Conservation (phyloP, 1,284 basidiomycete genomes). For the Irpex rosettiformis region DNA sequence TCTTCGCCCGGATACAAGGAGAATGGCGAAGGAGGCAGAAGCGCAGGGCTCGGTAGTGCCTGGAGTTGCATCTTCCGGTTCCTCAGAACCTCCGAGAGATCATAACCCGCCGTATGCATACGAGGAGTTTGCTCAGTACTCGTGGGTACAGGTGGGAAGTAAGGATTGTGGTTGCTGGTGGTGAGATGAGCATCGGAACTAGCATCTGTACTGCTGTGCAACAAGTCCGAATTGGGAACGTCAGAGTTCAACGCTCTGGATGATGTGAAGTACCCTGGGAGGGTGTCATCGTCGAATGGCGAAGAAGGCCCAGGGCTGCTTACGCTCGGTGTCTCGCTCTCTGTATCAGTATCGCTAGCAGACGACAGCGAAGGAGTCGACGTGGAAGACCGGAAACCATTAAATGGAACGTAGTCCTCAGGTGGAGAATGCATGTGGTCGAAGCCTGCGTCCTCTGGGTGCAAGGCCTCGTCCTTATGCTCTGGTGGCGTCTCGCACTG, state of each 20-base stretch:
- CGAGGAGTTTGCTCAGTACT: conserved; percentile 13
- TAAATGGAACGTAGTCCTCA: conserved; percentile 2
- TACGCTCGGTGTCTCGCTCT: conserved; percentile 24
- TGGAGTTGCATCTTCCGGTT: conserved; percentile 22
- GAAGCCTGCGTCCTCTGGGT: conserved; percentile 18
- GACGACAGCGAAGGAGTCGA: conserved; percentile 17
- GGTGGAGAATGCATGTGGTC: conserved; percentile 5
- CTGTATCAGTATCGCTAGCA: conserved; percentile 23
- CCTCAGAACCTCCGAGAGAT: neutral
- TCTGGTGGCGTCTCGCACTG: conserved; percentile 11
- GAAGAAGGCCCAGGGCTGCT: conserved; percentile 24
- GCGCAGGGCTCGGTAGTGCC: conserved; percentile 29
- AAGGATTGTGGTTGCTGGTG: conserved; percentile 11
- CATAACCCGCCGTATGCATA: neutral
- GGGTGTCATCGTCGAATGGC: conserved; percentile 21
- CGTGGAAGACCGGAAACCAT: conserved; percentile 5
- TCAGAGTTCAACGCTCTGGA: neutral
- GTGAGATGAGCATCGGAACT: neutral
- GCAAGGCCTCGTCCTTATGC: neutral
- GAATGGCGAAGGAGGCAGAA: conserved; percentile 30
- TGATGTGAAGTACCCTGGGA: conserved; percentile 18
- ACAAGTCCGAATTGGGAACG: neutral
- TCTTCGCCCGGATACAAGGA: conserved; percentile 22
- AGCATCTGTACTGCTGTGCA: neutral
- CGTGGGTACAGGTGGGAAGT: conserved; percentile 20